Evolutionary conservation across 768 basidiomycete species (phyloP).

Genomic region (Lentinula lateritia): DNA sequence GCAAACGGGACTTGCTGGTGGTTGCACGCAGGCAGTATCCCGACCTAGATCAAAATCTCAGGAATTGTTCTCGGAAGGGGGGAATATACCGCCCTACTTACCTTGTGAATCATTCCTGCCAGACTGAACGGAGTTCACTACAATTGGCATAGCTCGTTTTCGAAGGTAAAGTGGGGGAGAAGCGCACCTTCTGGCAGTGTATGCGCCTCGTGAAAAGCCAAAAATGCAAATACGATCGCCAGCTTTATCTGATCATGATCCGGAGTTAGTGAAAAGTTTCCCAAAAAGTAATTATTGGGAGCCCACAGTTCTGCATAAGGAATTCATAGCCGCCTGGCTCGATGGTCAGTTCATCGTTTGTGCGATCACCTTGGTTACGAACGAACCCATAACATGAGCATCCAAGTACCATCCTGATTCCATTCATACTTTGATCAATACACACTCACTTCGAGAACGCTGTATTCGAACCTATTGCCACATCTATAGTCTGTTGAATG

Average conservation of each 20-base stretch:
- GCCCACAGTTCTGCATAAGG: conserved; percentile 54
- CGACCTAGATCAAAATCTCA: conserved; percentile 11
- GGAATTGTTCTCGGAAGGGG: no score
- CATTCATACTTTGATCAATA: conserved; percentile 21
- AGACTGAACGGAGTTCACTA: conserved; percentile 20
- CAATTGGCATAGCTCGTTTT: neutral
- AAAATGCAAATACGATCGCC: conserved; percentile 21
- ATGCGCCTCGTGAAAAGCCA: conserved; percentile 67
- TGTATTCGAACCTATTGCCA: neutral
- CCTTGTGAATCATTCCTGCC: conserved; percentile 53
- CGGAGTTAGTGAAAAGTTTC: neutral
- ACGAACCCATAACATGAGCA: conserved; percentile 51
- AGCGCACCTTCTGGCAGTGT: conserved; percentile 50
- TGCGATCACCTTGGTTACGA: neutral
- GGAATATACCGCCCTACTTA: conserved; percentile 12
- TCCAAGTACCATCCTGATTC: conserved; percentile 38
- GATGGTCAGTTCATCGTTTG: conserved; percentile 11
- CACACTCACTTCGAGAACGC: neutral
- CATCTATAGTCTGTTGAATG: neutral
- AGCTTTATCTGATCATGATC: conserved; percentile 31
- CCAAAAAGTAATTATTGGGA: neutral
- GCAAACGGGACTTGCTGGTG: conserved; percentile 44
- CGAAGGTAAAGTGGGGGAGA: neutral
- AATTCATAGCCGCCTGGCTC: conserved; percentile 49
- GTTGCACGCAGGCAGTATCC: conserved; percentile 34